phyloP scores from a whole-genome alignment of 2,329 filamentous ascomycete species.

The Pseudogymnoascus sp. region DNA sequence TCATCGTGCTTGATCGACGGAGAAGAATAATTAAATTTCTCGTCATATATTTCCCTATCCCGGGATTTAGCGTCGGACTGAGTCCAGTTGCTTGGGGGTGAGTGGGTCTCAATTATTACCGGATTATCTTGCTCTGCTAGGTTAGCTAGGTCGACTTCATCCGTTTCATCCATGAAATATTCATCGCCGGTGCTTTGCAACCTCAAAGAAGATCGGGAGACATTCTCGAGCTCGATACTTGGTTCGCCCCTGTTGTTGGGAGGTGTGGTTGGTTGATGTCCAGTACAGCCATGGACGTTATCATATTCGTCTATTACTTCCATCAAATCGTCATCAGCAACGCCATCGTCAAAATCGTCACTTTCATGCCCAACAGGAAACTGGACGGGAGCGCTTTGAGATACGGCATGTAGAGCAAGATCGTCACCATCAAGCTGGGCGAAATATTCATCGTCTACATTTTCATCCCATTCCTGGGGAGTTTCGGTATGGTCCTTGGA shows the following conservation, averaged over 20 bases:
- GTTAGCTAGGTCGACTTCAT: slow-evolving; percentile 22
- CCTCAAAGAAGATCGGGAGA: background rate
- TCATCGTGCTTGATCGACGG: slow-evolving; percentile 7
- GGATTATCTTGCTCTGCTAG: slow-evolving; percentile 13
- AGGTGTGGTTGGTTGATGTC: background rate
- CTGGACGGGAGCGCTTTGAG: background rate
- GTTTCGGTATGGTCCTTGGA: background rate
- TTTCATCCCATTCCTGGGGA: background rate
- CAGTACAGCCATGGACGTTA: background rate
- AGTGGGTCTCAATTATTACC: slow-evolving; percentile 17
- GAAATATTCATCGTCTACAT: background rate
- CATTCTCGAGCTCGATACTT: background rate
- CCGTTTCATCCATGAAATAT: slow-evolving; percentile 21
- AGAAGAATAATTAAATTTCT: slow-evolving; percentile 23
- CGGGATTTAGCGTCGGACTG: slow-evolving; percentile 12
- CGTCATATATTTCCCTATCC: slow-evolving; percentile 22
- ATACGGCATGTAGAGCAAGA: background rate
- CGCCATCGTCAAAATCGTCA: background rate
- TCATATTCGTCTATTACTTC: slow-evolving; percentile 13
- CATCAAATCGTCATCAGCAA: slow-evolving; percentile 15
- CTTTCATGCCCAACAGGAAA: background rate
- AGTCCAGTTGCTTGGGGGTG: slow-evolving; percentile 17
- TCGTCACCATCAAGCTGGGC: background rate
- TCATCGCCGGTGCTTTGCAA: slow-evolving; percentile 18
- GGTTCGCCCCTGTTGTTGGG: background rate